phyloP scores from a whole-genome alignment of 2,329 filamentous ascomycete species.

The Fusarium robinianum region DNA sequence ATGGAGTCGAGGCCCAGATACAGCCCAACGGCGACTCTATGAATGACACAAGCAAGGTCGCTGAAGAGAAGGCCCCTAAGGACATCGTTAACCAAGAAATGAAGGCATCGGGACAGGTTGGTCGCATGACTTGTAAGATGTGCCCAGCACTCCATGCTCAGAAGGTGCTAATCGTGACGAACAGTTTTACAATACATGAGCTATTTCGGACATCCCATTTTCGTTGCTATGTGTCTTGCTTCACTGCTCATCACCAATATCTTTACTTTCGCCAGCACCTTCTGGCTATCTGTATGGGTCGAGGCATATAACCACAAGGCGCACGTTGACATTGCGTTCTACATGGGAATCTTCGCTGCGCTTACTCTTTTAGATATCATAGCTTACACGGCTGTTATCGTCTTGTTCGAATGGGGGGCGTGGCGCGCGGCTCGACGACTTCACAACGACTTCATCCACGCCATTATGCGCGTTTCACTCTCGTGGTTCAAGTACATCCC shows the following conservation, averaged over 20 bases:
- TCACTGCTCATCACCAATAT: conserved; percentile 49
- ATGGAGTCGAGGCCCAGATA: conserved; percentile 35
- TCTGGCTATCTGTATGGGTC: conserved; percentile 60
- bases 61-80: conserved; percentile 44
- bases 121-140: conserved; percentile 50
- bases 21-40: conserved; percentile 37
- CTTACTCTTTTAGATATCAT: conserved; percentile 50
- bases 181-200: conserved; percentile 56
- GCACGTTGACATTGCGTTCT: conserved; percentile 53
- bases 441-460: conserved; percentile 56
- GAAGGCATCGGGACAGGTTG: conserved; percentile 50
- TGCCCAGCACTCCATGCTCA: not conserved
- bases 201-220: conserved; percentile 53
- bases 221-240: conserved; percentile 46
- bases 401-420: conserved; percentile 58
- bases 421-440: conserved; percentile 60
- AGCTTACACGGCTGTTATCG: conserved; percentile 48
- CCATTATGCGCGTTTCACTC: conserved; percentile 58
- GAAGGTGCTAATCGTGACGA: conserved; percentile 19
- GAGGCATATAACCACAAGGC: conserved; percentile 53
- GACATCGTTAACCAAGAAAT: conserved; percentile 55
- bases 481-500: conserved; percentile 61
- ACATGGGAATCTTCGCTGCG: conserved; percentile 57
- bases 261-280: conserved; percentile 47
- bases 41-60: conserved; percentile 40